Conservation (phyloP, 306 rosid genomes). For the Medicago lupulina region DNA sequence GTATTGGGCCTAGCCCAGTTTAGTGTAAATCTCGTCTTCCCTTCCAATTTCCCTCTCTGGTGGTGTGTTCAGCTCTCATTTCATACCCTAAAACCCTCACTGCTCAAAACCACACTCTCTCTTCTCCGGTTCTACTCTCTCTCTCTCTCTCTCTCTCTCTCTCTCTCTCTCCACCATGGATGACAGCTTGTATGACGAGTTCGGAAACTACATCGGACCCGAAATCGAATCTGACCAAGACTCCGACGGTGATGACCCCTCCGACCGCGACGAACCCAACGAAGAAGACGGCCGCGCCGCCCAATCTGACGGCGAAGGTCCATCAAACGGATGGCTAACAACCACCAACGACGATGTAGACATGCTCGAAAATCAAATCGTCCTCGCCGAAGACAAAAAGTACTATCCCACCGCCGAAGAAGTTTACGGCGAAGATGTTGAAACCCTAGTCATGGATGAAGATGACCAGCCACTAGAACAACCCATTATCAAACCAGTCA, state of each 20-base stretch:
- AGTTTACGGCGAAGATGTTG: slow-evolving; percentile 95
- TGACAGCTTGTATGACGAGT: slow-evolving; percentile 93
- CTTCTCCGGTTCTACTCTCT: neutral
- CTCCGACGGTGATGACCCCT: slow-evolving; percentile 67
- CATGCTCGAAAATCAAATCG: slow-evolving; percentile 84
- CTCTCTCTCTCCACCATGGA: slow-evolving; percentile 59
- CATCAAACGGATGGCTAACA: slow-evolving; percentile 77
- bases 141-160: neutral
- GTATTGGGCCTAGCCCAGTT: slow-evolving; percentile 17
- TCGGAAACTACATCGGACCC: slow-evolving; percentile 97
- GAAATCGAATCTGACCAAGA: slow-evolving; percentile 93
- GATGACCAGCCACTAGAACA: slow-evolving; percentile 88
- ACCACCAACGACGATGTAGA: slow-evolving; percentile 60
- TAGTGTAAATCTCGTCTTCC: slow-evolving; percentile 14
- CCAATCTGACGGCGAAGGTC: slow-evolving; percentile 68
- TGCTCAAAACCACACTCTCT: neutral
- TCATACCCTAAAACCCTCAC: slow-evolving; percentile 52
- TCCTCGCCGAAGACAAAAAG: slow-evolving; percentile 95
- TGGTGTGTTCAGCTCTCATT: neutral
- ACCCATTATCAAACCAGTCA: slow-evolving; percentile 81
- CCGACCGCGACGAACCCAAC: slow-evolving; percentile 47
- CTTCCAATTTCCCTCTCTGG: neutral
- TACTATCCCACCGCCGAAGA: slow-evolving; percentile 96
- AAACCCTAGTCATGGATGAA: slow-evolving; percentile 97
- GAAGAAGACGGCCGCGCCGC: slow-evolving; percentile 47